Evolutionary conservation across 345 rosid species (phyloP).

Genomic region (Corchorus capsularis): DNA sequence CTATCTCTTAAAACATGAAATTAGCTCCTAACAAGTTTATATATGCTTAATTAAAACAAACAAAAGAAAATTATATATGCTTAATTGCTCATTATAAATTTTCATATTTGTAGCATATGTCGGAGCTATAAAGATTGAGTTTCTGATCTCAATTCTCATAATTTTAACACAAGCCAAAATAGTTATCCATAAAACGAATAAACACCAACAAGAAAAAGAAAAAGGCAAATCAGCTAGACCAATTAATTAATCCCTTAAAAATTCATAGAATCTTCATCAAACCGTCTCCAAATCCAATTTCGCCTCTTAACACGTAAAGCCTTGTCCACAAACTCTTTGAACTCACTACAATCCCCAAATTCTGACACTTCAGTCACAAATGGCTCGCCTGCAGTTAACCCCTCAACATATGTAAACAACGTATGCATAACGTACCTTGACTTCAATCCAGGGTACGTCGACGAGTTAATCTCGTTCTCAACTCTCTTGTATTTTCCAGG

Average conservation of each 20-base stretch:
- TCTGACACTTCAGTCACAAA: neutral
- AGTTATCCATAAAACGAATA: too few species aligned
- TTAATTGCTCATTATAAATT: too few species aligned
- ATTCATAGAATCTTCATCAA: neutral
- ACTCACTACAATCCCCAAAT: neutral
- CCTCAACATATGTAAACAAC: neutral
- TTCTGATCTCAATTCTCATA: too few species aligned
- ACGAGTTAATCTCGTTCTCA: neutral
- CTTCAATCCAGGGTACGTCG: neutral
- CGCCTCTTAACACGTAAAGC: neutral
- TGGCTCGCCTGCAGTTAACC: neutral
- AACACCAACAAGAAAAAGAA: neutral
- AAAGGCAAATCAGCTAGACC: too few species aligned
- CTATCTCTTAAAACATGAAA: too few species aligned
- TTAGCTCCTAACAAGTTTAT: too few species aligned
- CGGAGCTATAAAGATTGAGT: too few species aligned
- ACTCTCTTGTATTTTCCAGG: neutral
- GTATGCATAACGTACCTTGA: neutral
- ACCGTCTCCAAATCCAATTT: neutral
- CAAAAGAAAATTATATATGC: too few species aligned
- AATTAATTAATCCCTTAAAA: too few species aligned
- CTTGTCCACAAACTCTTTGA: neutral
- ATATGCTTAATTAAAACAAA: too few species aligned
- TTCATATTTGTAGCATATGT: too few species aligned
- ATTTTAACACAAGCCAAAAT: too few species aligned